Evolutionary conservation across 495 filamentous ascomycete genomes (phyloP).

Genomic region (Xylaria telfairii): DNA sequence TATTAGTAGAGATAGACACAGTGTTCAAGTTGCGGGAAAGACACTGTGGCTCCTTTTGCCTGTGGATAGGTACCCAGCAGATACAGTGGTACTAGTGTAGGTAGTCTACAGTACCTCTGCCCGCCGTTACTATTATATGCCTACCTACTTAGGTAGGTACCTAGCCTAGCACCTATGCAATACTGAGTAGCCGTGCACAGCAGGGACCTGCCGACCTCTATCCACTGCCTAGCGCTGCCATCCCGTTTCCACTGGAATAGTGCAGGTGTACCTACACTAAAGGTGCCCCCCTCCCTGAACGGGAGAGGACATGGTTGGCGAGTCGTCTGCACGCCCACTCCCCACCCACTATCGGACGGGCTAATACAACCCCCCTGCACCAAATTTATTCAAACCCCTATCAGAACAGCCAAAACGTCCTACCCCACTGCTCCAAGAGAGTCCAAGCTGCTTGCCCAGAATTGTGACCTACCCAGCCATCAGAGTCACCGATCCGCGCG

Average conservation of each 20-base stretch:
- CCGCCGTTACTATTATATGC: too few species aligned
- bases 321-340: constrained; percentile 9
- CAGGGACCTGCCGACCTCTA: not conserved
- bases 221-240: not conserved
- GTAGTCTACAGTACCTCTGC: too few species aligned
- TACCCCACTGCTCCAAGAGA: constrained; percentile 24
- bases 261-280: not conserved
- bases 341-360: constrained; percentile 18
- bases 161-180: not conserved
- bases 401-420: constrained; percentile 18
- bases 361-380: constrained; percentile 22
- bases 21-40: not conserved
- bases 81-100: too few species aligned
- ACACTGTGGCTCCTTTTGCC: constrained; percentile 5
- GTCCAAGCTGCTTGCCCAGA: constrained; percentile 14
- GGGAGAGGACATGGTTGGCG: constrained; percentile 15
- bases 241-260: not conserved
- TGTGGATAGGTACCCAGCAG: not conserved
- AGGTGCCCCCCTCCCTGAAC: not conserved
- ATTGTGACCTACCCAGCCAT: constrained; percentile 12
- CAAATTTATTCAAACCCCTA: constrained; percentile 29
- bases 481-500: not conserved
- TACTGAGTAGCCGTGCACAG: not conserved
- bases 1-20: not conserved
- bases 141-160: not conserved